Percentiles rank a stretch among this genome's conserved stretches.
phyloP scores from a whole-genome alignment of 129 eudicot species.

The Helichrysum umbraculigerum region DNA sequence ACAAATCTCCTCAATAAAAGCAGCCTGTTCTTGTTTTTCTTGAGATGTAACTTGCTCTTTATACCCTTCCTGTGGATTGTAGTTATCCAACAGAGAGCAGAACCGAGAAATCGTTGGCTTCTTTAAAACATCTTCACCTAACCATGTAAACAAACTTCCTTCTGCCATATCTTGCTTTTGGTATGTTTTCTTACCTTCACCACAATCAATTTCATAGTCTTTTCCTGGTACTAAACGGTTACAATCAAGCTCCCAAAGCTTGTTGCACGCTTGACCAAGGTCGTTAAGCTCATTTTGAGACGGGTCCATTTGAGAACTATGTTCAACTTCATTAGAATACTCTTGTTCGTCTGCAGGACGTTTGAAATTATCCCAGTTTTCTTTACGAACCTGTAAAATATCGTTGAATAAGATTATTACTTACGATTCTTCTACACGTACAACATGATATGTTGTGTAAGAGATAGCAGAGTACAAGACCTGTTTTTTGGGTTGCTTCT shows the following conservation, averaged over 20 bases:
- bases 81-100: constrained; percentile 83
- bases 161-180: constrained; percentile 85
- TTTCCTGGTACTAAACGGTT: constrained; percentile 85
- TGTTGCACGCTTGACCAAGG: constrained; percentile 70
- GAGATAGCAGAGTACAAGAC: constrained; percentile 27
- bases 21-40: constrained; percentile 86
- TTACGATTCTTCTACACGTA: background rate
- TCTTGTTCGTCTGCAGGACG: constrained; percentile 72
- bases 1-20: constrained; percentile 90
- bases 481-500: constrained; percentile 67
- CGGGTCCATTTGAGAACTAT: constrained; percentile 49
- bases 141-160: constrained; percentile 70
- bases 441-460: background rate
- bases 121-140: constrained; percentile 55
- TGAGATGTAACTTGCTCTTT: constrained; percentile 81
- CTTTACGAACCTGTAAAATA: constrained; percentile 52
- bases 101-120: constrained; percentile 82
- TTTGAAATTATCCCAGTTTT: constrained; percentile 72
- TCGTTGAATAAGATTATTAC: background rate
- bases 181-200: constrained; percentile 83
- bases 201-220: constrained; percentile 86
- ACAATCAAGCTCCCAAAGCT: constrained; percentile 88
- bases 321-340: constrained; percentile 58
- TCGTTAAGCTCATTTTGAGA: constrained; percentile 69
- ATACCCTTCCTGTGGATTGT: constrained; percentile 86